phyloP scores from a whole-genome alignment of 495 filamentous ascomycete species.

The Rusavskia elegans region DNA sequence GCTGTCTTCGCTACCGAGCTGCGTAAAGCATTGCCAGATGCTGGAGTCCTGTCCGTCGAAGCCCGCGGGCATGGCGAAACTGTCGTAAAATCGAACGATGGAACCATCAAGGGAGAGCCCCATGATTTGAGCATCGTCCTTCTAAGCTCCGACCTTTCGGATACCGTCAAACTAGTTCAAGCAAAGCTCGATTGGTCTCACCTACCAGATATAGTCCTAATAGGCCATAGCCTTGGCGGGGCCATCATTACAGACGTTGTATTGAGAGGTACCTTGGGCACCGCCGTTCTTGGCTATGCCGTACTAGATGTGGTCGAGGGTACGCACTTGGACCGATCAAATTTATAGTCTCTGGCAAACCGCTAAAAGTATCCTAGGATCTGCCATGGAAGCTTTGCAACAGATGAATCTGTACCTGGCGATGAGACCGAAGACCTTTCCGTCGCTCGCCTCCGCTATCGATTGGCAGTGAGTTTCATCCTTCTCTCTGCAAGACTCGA shows the following conservation, averaged over 20 bases:
- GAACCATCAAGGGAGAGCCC: conserved; percentile 15
- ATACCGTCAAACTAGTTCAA: conserved; percentile 49
- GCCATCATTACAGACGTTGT: conserved; percentile 83
- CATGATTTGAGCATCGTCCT: conserved; percentile 51
- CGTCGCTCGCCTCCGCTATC: conserved; percentile 58
- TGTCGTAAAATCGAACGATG: conserved; percentile 17
- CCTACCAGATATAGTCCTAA: conserved; percentile 60
- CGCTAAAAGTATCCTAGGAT: conserved; percentile 21
- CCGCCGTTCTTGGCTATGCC: conserved; percentile 62
- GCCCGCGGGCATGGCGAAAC: conserved; percentile 79
- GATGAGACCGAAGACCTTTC: conserved; percentile 66
- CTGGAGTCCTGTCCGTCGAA: conserved; percentile 72
- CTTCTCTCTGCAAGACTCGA: background rate
- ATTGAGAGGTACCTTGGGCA: conserved; percentile 44
- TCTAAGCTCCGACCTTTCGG: conserved; percentile 55
- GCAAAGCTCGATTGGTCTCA: conserved; percentile 50
- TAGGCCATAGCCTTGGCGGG: conserved; percentile 95
- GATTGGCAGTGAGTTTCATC: conserved; percentile 65
- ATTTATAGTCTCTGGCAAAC: background rate
- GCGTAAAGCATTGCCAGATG: conserved; percentile 58
- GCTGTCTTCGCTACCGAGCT: conserved; percentile 65
- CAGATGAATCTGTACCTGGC: conserved; percentile 87
- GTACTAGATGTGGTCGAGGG: conserved; percentile 95
- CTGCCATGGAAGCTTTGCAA: conserved; percentile 80
- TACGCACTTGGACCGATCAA: conserved; percentile 18